Conservation (phyloP, 331 rosid genomes). For the Prunus yedoensis region DNA sequence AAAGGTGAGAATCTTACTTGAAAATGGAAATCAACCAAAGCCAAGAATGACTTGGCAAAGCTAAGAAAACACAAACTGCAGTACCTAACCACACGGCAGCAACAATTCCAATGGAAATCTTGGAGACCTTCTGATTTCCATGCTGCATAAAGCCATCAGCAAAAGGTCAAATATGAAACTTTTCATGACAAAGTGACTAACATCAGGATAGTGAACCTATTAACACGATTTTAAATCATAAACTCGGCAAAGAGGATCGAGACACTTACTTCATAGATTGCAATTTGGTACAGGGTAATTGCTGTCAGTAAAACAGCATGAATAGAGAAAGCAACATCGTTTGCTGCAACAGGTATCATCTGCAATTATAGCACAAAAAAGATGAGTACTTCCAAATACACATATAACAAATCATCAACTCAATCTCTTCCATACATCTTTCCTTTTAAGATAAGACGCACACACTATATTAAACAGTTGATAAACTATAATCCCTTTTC, state of each 20-base stretch:
- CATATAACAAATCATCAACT: neutral
- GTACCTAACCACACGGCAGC: conserved; percentile 59
- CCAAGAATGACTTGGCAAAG: conserved; percentile 71
- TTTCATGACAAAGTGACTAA: neutral
- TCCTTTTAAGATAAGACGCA: too few relatives aligned
- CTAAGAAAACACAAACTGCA: conserved; percentile 69
- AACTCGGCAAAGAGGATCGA: neutral
- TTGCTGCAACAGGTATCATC: conserved; percentile 99
- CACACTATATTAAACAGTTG: too few relatives aligned
- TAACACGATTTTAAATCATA: neutral
- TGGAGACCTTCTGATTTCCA: conserved; percentile 67
- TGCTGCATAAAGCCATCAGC: conserved; percentile 43
- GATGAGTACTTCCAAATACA: neutral
- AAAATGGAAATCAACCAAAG: conserved; percentile 70
- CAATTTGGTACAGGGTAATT: conserved; percentile 61
- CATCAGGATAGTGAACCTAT: neutral
- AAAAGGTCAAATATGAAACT: conserved; percentile 3
- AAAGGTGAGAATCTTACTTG: conserved; percentile 47
- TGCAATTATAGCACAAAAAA: conserved; percentile 27
- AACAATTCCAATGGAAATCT: conserved; percentile 51
- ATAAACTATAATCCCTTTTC: neutral
- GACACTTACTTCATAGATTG: conserved; percentile 62
- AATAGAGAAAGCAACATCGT: conserved; percentile 88
- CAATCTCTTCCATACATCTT: too few relatives aligned
- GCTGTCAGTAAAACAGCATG: conserved; percentile 84